These are phyloP conservation scores for Triticum turgidum DNA, from an alignment of 176 grass and related monocot species.

Conservation along the genomic window DNA sequence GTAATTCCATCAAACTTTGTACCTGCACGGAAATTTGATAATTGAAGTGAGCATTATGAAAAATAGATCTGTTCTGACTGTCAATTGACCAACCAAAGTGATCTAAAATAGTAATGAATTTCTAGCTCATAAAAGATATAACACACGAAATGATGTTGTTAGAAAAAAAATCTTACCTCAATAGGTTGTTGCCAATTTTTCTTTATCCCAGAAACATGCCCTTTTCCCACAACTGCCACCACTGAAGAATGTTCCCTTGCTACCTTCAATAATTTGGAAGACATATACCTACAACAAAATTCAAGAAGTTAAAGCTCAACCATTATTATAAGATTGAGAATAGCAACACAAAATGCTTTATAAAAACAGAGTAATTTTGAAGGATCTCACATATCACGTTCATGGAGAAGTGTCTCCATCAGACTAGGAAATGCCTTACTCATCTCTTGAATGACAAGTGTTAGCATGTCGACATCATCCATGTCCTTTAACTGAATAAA, in stretches of 20 bases:
- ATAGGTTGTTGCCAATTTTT: constrained; percentile 82
- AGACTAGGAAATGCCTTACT: constrained; percentile 89
- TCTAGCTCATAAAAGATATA: neutral
- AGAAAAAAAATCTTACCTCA: constrained; percentile 45
- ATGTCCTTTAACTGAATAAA: constrained; percentile 88
- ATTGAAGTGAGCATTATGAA: neutral
- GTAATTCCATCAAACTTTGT: constrained; percentile 62
- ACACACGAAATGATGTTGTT: neutral
- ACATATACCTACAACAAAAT: constrained; percentile 80
- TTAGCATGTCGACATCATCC: constrained; percentile 93
- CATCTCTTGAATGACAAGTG: constrained; percentile 95
- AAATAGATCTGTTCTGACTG: neutral
- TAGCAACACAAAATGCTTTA: neutral
- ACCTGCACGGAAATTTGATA: constrained; percentile 36
- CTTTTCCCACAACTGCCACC: constrained; percentile 92
- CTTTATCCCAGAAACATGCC: constrained; percentile 93
- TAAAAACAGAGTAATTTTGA: neutral
- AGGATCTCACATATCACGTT: constrained; percentile 81
- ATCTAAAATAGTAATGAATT: neutral
- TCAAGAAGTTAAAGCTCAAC: neutral
- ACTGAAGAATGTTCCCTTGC: constrained; percentile 84
- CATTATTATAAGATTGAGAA: neutral
- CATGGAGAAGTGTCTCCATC: constrained; percentile 84
- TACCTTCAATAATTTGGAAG: constrained; percentile 61
- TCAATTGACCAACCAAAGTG: neutral